Base-by-base conservation (phyloP, 345 rosid species). In the Ricinus communis region DNA sequence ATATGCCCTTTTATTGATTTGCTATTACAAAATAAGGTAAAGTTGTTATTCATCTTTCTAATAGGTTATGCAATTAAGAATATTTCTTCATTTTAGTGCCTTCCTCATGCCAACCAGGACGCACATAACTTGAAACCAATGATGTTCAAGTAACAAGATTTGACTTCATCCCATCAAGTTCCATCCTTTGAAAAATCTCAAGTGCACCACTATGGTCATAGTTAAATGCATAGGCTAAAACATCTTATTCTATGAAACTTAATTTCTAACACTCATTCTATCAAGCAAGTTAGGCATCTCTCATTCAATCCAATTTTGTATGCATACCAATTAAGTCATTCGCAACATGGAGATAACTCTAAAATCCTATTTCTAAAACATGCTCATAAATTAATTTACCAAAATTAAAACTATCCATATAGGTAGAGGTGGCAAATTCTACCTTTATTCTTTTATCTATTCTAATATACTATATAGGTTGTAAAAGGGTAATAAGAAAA, bases 71-170 rank as follows among this genome's bases (percentile, higher is more conserved):
- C n/a, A n/a, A n/a, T n/a, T n/a, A n/a, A n/a, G n/a, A n/a, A n/a
- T n/a, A n/a, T n/a, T n/a, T n/a, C n/a, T n/a, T n/a, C n/a, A n/a
- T n/a, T n/a, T n/a, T n/a, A n/a, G n/a, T n/a, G n/a, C n/a, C 80
- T 55, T 85, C 86, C 58, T 76, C 83, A 74, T 47, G 58, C 78
- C 51, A 71, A 53, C 89, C 79, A 45, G 87, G 72, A 8, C 88
- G 87, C 46, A 85, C 87, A 78, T 84, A 86, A 55, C 90, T 85
- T 8, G 93, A 90, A 55, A 88, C 71, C 65, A 91, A 43, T 0
- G 93, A 86, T 61, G 91, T 87, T 91, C 91, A 87, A 8, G 91
- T 90, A 67, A 89, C 91, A 56, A 70, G 57, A 64, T 85, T 87
- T n/a, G 93, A 92, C 71, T 77, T 79, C 71, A 82, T 63, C 1